These are phyloP conservation scores for Euphorbia corollata DNA, from an alignment of 441 rosid genomes.

Conservation along the genomic window DNA sequence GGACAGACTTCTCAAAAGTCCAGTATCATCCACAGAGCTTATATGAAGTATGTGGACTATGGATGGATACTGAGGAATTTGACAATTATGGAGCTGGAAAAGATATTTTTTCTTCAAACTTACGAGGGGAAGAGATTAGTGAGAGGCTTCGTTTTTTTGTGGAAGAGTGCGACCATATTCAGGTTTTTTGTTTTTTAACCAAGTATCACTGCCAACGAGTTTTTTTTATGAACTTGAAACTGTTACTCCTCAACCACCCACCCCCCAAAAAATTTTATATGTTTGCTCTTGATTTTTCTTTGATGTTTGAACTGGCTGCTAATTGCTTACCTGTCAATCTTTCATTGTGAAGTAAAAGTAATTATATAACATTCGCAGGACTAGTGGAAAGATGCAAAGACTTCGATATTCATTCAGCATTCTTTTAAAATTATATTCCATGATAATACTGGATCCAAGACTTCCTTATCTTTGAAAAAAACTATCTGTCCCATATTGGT, in stretches of 20 bases:
- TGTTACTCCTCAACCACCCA: too few species aligned
- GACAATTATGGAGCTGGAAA: slow-evolving; percentile 73
- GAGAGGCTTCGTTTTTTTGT: slow-evolving; percentile 76
- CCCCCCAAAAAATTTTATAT: too few species aligned
- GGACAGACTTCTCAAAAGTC: slow-evolving; percentile 91
- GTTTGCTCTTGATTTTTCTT: not conserved
- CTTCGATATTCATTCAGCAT: too few species aligned
- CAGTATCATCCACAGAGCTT: slow-evolving; percentile 78
- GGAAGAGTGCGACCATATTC: slow-evolving; percentile 88
- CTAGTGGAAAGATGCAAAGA: too few species aligned
- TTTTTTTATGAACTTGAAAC: too few species aligned
- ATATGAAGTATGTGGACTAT: slow-evolving; percentile 60
- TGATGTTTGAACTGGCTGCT: slow-evolving; percentile 2
- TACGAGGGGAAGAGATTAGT: slow-evolving; percentile 61
- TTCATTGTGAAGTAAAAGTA: not conserved
- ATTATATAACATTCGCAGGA: not conserved
- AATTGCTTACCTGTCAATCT: not conserved
- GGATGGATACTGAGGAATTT: slow-evolving; percentile 49
- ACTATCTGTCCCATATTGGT: too few species aligned
- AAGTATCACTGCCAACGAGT: not conserved
- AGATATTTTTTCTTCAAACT: slow-evolving; percentile 52
- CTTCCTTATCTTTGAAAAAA: too few species aligned
- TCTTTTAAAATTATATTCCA: too few species aligned
- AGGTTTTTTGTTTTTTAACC: slow-evolving; percentile 33
- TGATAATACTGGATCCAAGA: too few species aligned